Evolutionary conservation across 2,329 filamentous ascomycete genomes (phyloP).

Genomic region (Microsporum canis): DNA sequence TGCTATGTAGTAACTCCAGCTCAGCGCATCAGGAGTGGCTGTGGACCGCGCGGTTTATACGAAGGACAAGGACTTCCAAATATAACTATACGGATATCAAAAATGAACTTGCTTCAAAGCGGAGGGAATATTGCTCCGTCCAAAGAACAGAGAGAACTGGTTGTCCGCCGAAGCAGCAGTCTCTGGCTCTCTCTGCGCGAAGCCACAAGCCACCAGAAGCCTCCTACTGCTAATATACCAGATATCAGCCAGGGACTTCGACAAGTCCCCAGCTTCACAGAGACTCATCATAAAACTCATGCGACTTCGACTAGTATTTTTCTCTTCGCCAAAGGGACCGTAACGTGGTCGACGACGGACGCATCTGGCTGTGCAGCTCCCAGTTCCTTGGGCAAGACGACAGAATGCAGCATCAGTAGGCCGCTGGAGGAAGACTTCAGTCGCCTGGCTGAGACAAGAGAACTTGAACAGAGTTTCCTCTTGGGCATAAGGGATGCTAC

Average conservation of each 20-base stretch:
- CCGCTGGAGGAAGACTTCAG: background rate
- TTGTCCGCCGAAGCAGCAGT: background rate
- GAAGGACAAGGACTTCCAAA: background rate
- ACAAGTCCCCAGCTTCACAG: background rate
- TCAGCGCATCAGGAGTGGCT: background rate
- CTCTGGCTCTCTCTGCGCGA: background rate
- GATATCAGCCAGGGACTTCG: background rate
- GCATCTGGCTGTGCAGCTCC: background rate
- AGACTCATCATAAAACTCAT: background rate
- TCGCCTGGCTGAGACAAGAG: background rate
- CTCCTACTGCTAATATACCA: background rate
- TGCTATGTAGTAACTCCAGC: background rate
- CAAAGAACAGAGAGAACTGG: background rate
- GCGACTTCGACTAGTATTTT: background rate
- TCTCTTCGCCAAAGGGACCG: background rate
- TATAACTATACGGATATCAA: background rate
- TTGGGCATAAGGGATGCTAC: background rate
- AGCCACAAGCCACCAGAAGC: background rate
- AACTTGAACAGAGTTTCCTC: background rate
- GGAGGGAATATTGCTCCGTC: background rate
- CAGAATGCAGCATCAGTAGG: background rate
- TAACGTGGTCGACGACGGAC: background rate
- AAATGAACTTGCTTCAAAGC: background rate
- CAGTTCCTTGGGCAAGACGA: background rate
- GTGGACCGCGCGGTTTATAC: conserved; percentile 2